Percentiles rank a stretch among this genome's conserved stretches.
Conservation (phyloP, 2,329 filamentous ascomycete species). For the Monilinia vaccinii-corymbosi region DNA sequence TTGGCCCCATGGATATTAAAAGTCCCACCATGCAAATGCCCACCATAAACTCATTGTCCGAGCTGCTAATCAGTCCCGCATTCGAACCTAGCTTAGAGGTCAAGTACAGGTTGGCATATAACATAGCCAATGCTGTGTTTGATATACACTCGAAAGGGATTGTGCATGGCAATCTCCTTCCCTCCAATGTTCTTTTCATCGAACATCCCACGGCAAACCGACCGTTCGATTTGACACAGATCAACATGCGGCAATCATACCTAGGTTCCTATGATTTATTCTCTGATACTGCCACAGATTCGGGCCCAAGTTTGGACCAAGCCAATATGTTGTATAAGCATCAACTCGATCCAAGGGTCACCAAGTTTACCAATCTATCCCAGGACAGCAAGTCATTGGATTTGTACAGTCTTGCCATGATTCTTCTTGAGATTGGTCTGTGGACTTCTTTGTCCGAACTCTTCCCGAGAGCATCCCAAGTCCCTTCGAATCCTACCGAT, state of each 20-base stretch:
- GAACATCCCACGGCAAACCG: conserved; percentile 22
- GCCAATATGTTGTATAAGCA: conserved; percentile 45
- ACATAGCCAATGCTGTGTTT: conserved; percentile 63
- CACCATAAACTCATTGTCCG: conserved; percentile 39
- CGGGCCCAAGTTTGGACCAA: conserved; percentile 15
- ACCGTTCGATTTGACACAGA: conserved; percentile 24
- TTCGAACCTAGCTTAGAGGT: conserved; percentile 62
- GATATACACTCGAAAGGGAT: conserved; percentile 62
- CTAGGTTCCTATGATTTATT: conserved; percentile 71
- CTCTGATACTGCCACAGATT: conserved; percentile 34
- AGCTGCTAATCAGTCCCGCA: conserved; percentile 41
- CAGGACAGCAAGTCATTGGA: conserved; percentile 53
- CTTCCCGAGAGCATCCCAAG: conserved; percentile 20
- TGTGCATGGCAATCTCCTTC: conserved; percentile 60
- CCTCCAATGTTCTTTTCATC: conserved; percentile 60
- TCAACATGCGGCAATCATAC: conserved; percentile 59
- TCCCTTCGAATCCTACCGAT: conserved; percentile 22
- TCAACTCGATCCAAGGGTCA: conserved; percentile 49
- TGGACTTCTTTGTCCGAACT: conserved; percentile 53
- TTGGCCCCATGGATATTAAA: conserved; percentile 49
- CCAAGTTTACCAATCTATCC: conserved; percentile 40
- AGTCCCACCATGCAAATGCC: conserved; percentile 33
- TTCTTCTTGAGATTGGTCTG: conserved; percentile 65
- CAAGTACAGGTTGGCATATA: conserved; percentile 66
- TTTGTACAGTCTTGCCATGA: conserved; percentile 63